These are phyloP conservation scores for Purpureocillium lavendulum DNA, from an alignment of 2,329 filamentous ascomycete genomes.

Conservation along the genomic window DNA sequence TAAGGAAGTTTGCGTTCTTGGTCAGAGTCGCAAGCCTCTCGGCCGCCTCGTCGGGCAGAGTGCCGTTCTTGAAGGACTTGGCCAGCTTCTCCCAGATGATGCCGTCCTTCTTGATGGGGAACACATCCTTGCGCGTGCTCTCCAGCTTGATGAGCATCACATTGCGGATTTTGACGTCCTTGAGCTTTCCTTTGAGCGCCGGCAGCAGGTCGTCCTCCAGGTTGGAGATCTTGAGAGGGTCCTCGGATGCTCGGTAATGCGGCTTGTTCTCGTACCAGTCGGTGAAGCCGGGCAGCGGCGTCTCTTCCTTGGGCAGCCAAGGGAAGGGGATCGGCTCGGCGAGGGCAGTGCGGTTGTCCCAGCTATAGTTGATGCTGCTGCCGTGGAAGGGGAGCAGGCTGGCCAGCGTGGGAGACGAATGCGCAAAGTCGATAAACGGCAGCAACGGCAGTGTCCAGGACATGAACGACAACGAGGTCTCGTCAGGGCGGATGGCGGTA, in stretches of 20 bases:
- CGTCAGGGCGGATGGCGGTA: slow-evolving; percentile 18
- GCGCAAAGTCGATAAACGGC: slow-evolving; percentile 24
- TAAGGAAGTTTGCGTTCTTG: slow-evolving; percentile 21
- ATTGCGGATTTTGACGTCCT: slow-evolving; percentile 29
- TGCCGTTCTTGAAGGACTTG: slow-evolving; percentile 20
- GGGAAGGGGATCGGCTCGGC: slow-evolving; percentile 9
- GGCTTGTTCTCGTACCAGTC: slow-evolving; percentile 16
- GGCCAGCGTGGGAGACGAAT: slow-evolving; percentile 19
- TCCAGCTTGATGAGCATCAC: slow-evolving; percentile 32
- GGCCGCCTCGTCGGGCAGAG: slow-evolving; percentile 21
- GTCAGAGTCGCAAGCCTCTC: slow-evolving; percentile 19
- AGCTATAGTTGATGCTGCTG: slow-evolving; percentile 15
- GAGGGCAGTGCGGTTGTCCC: slow-evolving; percentile 19
- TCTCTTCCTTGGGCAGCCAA: slow-evolving; percentile 14
- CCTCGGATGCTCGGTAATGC: slow-evolving; percentile 25
- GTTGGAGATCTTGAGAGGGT: slow-evolving; percentile 33
- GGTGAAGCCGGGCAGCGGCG: slow-evolving; percentile 12
- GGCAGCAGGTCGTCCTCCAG: slow-evolving; percentile 22
- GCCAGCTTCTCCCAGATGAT: slow-evolving; percentile 26
- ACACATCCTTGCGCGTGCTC: slow-evolving; percentile 35
- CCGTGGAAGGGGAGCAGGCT: slow-evolving; percentile 14
- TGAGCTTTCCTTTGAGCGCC: slow-evolving; percentile 15
- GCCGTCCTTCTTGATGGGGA: slow-evolving; percentile 31
- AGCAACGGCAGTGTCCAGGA: slow-evolving; percentile 25
- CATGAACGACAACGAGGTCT: slow-evolving; percentile 23